Conservation (phyloP, 208 protist genomes). For the Wallacemonas sp. region DNA sequence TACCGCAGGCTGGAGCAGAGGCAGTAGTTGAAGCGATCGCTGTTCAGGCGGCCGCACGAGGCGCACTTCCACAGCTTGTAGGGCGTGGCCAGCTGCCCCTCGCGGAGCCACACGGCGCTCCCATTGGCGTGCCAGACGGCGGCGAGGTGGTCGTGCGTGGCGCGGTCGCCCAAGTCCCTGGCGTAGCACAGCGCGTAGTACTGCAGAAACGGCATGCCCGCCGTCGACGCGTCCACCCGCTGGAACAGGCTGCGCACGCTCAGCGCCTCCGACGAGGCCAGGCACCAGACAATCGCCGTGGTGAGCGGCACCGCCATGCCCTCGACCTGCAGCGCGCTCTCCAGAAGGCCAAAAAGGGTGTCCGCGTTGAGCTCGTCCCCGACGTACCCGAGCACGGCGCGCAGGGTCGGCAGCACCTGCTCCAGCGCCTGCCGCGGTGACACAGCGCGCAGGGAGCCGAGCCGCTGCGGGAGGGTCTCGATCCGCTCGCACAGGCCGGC, state of each 20-base stretch:
- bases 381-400: conserved; percentile 48
- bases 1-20: conserved; percentile 82
- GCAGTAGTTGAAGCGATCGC: conserved; percentile 91
- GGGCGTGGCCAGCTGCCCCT: conserved; percentile 34
- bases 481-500: conserved; percentile 77
- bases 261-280: not conserved
- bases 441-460: conserved; percentile 10
- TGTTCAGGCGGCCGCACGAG: conserved; percentile 79
- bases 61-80: conserved; percentile 83
- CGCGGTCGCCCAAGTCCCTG: conserved; percentile 41
- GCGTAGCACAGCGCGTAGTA: conserved; percentile 82
- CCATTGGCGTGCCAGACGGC: conserved; percentile 66
- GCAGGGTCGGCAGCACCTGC: conserved; percentile 56
- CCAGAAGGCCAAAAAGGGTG: conserved; percentile 69
- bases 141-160: conserved; percentile 67
- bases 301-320: conserved; percentile 21
- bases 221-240: conserved; percentile 42
- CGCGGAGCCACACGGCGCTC: conserved; percentile 42
- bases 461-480: conserved; percentile 16
- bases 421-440: conserved; percentile 55
- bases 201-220: conserved; percentile 62
- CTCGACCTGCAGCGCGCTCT: conserved; percentile 50
- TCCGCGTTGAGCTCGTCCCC: conserved; percentile 89
- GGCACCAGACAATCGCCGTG: conserved; percentile 16
- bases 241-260: conserved; percentile 9